These are phyloP conservation scores for Chamaenerion angustifolium DNA, from an alignment of 345 rosid genomes.

Conservation along the genomic window DNA sequence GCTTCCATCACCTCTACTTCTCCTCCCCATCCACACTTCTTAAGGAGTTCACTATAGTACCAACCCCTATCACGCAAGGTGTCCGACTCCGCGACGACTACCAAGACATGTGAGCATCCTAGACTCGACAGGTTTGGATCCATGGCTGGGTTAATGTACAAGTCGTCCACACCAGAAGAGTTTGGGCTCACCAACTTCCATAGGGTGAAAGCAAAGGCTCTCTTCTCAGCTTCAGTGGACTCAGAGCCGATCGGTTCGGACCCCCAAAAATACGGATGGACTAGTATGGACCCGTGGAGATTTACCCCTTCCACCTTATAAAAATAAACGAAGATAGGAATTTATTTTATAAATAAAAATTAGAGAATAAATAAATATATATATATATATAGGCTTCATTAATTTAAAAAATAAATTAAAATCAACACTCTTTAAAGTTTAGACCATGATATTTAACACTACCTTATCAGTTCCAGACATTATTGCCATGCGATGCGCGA, in stretches of 20 bases:
- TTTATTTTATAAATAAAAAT: no score
- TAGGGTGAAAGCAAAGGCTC: neutral
- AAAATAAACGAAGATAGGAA: no score
- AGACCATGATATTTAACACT: no score
- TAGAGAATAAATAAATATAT: no score
- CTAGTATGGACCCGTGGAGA: no score
- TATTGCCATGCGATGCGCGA: conserved; percentile 40
- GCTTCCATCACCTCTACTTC: conserved; percentile 16
- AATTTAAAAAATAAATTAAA: no score
- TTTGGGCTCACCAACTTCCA: conserved; percentile 19
- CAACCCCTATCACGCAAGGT: conserved; percentile 10
- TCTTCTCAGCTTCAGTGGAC: conserved; percentile 1
- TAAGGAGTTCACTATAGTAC: conserved; percentile 14
- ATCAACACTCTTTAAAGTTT: no score
- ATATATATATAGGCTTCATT: no score
- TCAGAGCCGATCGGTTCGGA: neutral
- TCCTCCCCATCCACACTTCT: conserved; percentile 18
- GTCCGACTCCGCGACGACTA: conserved; percentile 24
- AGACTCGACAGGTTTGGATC: conserved; percentile 12
- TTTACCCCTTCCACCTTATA: no score
- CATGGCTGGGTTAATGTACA: conserved; percentile 15
- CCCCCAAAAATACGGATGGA: no score
- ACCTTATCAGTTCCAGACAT: no score
- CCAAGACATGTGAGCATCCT: conserved; percentile 12
- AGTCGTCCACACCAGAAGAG: conserved; percentile 16